Evolutionary conservation across 306 rosid genomes (phyloP), one percentile per base, ranked within the genome.

Genomic region (Prunus dulcis): DNA sequence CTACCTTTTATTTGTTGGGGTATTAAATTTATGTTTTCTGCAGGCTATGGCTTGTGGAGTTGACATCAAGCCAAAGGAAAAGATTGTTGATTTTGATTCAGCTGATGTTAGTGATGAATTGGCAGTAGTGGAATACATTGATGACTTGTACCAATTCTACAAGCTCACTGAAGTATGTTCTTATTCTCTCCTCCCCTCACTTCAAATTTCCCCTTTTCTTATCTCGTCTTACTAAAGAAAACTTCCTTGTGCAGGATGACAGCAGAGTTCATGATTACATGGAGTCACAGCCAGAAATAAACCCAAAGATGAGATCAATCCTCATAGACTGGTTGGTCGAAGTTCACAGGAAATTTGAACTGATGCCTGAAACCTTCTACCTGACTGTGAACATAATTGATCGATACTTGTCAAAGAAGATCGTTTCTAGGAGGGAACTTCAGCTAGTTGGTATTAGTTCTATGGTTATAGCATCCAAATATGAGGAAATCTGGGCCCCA

Each of bases 401-500:
- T 51, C 85, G 96, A 0, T 90, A 86, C 76, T 88, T 90, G 56
- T 88, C 91, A 18, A 47, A 11, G 64, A 93, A 73, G 85, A 74
- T 69, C 17, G 83, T 89, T 2, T 66, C 88, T 13, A 88, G 98
- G 81, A 90, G 66, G 80, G 95, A 89, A 43, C 93, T 91, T 84
- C 98, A 93, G 80, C 78, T 93, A 10, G 87, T 93, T 74, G 98
- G 98, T 15, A 87, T 93, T 69, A 89, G 96, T 64, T 81, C 96
- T 20, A 91, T 91, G 96, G 87, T 91, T 23, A 79, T 93, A 51
- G 98, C 98, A 15, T 86, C 89, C 73, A 93, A 93, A 56, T 93
- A 93, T 80, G 98, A 91, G 77, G 98, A 93, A 82, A 84, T 93
- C 11, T 93, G 95, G 94, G 93, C 95, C n/a, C 96, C 98, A 43